A percentile compares a stretch with the other conserved stretches of the same genome.
These are phyloP conservation scores for Cordyceps militaris DNA, from an alignment of 2,329 filamentous ascomycete genomes.

Conservation along the genomic window DNA sequence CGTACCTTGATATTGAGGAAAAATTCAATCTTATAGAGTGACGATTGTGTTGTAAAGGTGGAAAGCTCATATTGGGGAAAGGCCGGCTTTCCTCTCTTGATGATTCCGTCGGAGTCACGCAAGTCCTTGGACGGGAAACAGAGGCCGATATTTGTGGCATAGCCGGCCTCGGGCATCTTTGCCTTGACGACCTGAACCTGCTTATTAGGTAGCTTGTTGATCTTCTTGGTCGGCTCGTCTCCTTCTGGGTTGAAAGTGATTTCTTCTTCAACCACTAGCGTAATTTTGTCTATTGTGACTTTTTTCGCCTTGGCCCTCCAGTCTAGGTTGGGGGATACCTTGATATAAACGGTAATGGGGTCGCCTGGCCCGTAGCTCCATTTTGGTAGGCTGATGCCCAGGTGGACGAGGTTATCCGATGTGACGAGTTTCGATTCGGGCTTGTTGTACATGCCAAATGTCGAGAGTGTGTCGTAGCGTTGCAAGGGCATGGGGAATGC, in stretches of 20 bases:
- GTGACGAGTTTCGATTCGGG: conserved; percentile 82
- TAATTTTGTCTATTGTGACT: conserved; percentile 91
- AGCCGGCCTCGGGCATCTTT: conserved; percentile 84
- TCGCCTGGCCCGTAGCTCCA: conserved; percentile 97
- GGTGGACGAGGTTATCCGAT: conserved; percentile 81
- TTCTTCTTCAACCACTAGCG: conserved; percentile 89
- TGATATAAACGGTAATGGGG: conserved; percentile 93
- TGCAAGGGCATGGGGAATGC: conserved; percentile 84
- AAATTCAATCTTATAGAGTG: conserved; percentile 97
- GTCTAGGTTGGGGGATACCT: conserved; percentile 83
- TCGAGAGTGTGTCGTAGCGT: conserved; percentile 92
- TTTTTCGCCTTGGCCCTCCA: conserved; percentile 86
- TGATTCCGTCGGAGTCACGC: conserved; percentile 77
- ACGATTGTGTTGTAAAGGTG: conserved; percentile 90
- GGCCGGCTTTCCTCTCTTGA: conserved; percentile 75
- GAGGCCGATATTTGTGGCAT: conserved; percentile 84
- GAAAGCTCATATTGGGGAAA: conserved; percentile 85
- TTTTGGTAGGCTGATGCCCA: conserved; percentile 84
- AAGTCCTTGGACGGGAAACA: conserved; percentile 87
- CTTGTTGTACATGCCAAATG: conserved; percentile 98
- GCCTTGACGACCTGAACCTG: conserved; percentile 74
- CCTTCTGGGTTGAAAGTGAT: conserved; percentile 98
- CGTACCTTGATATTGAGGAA: conserved; percentile 86
- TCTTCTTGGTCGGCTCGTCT: conserved; percentile 85
- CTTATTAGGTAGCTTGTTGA: conserved; percentile 81